Percentiles rank a stretch among this genome's conserved stretches.
These are phyloP conservation scores for Herpomyces periplanetae DNA, from an alignment of 2,329 filamentous ascomycete species.

Conservation along the genomic window DNA sequence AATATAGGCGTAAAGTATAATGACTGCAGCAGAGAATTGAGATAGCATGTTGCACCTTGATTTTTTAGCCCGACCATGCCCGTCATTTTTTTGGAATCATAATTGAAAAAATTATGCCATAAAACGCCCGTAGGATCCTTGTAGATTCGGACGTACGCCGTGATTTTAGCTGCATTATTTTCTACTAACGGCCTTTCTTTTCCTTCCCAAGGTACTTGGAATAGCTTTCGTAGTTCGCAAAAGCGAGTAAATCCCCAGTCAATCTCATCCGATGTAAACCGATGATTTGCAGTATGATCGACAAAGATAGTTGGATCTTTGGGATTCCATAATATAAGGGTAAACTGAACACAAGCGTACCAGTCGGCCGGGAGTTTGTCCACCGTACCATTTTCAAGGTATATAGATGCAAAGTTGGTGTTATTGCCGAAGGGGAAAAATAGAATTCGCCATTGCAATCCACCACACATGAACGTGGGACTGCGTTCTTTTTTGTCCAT, in stretches of 20 bases:
- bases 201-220: constrained; percentile 34
- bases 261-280: constrained; percentile 78
- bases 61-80: constrained; percentile 89
- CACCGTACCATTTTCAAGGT: constrained; percentile 49
- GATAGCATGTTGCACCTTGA: constrained; percentile 65
- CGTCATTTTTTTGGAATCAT: constrained; percentile 96
- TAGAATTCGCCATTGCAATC: constrained; percentile 66
- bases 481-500: constrained; percentile 48
- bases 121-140: constrained; percentile 59
- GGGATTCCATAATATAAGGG: constrained; percentile 67
- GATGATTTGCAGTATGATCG: constrained; percentile 48
- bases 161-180: constrained; percentile 35
- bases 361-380: constrained; percentile 46
- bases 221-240: constrained; percentile 48
- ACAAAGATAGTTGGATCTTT: constrained; percentile 53
- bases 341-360: constrained; percentile 87
- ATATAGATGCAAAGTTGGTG: constrained; percentile 68
- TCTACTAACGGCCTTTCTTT: constrained; percentile 29
- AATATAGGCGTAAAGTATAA: constrained; percentile 69
- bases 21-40: constrained; percentile 49
- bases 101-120: constrained; percentile 61
- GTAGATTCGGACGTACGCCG: constrained; percentile 39
- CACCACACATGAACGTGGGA: constrained; percentile 48
- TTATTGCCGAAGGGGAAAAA: constrained; percentile 90
- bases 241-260: constrained; percentile 99